phyloP scores from a whole-genome alignment of 1,139 yeast species.

The Pichia sp. region DNA sequence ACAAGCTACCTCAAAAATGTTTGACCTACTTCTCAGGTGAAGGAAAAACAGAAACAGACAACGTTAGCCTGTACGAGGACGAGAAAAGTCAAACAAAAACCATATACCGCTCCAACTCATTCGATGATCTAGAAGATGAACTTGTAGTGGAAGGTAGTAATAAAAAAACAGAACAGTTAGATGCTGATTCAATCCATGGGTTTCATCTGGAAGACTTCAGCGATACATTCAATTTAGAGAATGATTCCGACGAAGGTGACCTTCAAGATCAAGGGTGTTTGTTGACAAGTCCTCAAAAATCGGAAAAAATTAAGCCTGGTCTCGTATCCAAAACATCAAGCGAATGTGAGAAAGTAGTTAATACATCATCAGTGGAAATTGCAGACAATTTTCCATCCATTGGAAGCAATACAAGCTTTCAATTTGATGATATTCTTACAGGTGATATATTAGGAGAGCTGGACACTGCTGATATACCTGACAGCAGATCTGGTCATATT shows the following conservation, averaged over 20 bases:
- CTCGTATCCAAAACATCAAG: neutral
- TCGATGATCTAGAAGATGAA: slow-evolving; percentile 8
- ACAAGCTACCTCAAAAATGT: neutral
- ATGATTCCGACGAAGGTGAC: neutral
- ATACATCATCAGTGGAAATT: neutral
- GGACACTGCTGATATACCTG: neutral
- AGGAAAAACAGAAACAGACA: neutral
- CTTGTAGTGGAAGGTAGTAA: neutral
- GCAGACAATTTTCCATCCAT: slow-evolving; percentile 4
- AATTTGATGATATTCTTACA: slow-evolving; percentile 18
- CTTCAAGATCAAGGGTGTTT: too few species aligned
- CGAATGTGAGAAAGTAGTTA: neutral
- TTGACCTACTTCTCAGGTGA: neutral
- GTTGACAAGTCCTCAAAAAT: neutral
- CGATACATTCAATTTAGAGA: slow-evolving; percentile 4
- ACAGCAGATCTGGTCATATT: neutral
- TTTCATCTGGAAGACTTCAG: slow-evolving; percentile 11
- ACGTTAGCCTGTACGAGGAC: slow-evolving; percentile 14
- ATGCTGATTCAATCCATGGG: slow-evolving; percentile 4
- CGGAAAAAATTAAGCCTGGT: neutral
- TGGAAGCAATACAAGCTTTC: slow-evolving; percentile 9
- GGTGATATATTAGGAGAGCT: slow-evolving; percentile 13
- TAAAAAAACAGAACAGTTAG: neutral
- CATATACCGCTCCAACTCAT: slow-evolving; percentile 15
- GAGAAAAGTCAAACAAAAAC: slow-evolving; percentile 11